phyloP scores from a whole-genome alignment of 805 yeast species.

The Phaffomyces opuntiae region DNA sequence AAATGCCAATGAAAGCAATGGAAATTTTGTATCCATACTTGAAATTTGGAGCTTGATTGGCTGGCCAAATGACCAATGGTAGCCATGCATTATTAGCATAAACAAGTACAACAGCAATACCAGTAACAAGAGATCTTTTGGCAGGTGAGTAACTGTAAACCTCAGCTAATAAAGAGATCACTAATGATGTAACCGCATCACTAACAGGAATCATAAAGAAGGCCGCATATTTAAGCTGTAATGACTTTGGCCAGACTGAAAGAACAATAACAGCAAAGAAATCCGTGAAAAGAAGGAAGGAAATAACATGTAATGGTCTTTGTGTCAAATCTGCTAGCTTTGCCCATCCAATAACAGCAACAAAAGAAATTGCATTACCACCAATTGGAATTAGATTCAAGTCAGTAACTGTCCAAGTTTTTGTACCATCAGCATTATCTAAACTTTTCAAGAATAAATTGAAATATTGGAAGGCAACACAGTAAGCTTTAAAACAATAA shows the following conservation, averaged over 20 bases:
- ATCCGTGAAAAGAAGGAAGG: slow-evolving; percentile 2
- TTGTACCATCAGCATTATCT: slow-evolving; percentile 10
- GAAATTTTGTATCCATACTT: slow-evolving; percentile 29
- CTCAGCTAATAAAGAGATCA: slow-evolving; percentile 12
- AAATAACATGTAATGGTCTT: slow-evolving; percentile 4
- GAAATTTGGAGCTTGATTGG: slow-evolving; percentile 36
- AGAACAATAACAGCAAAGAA: slow-evolving; percentile 8
- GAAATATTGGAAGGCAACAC: slow-evolving; percentile 8
- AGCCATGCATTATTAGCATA: slow-evolving; percentile 40
- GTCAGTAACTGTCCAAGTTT: slow-evolving; percentile 6
- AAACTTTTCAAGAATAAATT: slow-evolving; percentile 14
- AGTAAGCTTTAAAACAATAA: slow-evolving; percentile 7
- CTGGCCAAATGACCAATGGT: slow-evolving; percentile 34
- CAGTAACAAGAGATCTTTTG: slow-evolving; percentile 33
- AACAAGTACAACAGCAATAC: slow-evolving; percentile 35
- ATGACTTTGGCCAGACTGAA: slow-evolving; percentile 7
- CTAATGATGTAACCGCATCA: slow-evolving; percentile 8
- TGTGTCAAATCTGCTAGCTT: slow-evolving; percentile 11
- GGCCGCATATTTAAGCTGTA: slow-evolving; percentile 9
- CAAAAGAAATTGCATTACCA: slow-evolving; percentile 12
- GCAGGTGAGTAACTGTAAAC: slow-evolving; percentile 27
- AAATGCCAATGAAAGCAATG: background rate
- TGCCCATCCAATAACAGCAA: slow-evolving; percentile 10
- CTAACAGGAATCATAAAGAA: slow-evolving; percentile 11
- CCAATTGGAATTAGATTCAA: slow-evolving; percentile 18